Evolutionary conservation across 78 protist species (phyloP).

Genomic region (Acrasis kona): DNA sequence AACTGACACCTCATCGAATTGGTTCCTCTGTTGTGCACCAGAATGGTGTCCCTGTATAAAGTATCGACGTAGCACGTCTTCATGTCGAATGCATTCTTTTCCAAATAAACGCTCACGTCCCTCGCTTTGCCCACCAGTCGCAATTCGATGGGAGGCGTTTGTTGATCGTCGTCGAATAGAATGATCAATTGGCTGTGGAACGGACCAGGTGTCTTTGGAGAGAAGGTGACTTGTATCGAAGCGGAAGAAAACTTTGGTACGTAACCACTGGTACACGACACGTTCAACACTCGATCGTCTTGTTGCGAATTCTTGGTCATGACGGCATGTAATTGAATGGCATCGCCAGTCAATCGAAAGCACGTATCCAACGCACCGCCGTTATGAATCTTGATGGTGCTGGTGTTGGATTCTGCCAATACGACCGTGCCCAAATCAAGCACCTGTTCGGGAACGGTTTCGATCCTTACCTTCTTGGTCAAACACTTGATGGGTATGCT

Average conservation of each 20-base stretch:
- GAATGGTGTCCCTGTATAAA: slow-evolving; percentile 26
- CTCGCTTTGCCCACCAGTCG: too few relatives aligned
- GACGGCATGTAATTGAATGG: not conserved
- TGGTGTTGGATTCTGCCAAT: slow-evolving; percentile 4
- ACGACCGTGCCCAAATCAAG: slow-evolving; percentile 29
- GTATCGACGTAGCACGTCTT: not conserved
- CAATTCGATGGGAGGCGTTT: too few relatives aligned
- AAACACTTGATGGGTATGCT: slow-evolving; percentile 3
- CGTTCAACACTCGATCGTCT: too few relatives aligned
- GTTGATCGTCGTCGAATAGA: too few relatives aligned
- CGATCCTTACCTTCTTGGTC: not conserved
- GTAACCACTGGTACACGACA: too few relatives aligned
- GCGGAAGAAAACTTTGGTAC: too few relatives aligned
- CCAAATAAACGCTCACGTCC: too few relatives aligned
- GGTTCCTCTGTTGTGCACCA: slow-evolving; percentile 4
- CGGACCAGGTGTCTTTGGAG: too few relatives aligned
- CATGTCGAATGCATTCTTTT: too few relatives aligned
- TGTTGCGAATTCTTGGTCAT: too few relatives aligned
- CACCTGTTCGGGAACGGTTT: not conserved
- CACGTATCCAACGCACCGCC: slow-evolving; percentile 12
- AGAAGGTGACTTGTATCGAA: too few relatives aligned
- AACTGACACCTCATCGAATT: not conserved
- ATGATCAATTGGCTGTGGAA: too few relatives aligned
- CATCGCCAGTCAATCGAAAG: not conserved
- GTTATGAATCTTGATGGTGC: not conserved